These are phyloP conservation scores for Globisporangium lucens DNA, from an alignment of 352 stramenopile species.

Conservation along the genomic window DNA sequence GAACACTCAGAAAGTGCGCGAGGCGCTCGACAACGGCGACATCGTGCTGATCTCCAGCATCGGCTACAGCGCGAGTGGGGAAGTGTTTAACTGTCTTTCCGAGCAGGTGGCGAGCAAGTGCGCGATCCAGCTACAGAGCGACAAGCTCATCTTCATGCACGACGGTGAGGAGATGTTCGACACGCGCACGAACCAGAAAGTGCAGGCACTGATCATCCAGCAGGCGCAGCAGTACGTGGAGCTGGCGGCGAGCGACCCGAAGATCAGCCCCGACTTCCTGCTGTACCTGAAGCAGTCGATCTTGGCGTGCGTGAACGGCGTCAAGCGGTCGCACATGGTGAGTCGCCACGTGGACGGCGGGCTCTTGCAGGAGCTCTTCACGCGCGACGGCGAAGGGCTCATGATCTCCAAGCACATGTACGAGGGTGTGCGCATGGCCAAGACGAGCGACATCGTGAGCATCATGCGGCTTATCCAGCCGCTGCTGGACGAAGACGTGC, in stretches of 20 bases:
- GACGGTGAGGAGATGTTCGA: slow-evolving; percentile 86
- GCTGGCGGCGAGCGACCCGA: slow-evolving; percentile 45
- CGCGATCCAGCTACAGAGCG: slow-evolving; percentile 71
- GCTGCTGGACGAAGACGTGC: slow-evolving; percentile 82
- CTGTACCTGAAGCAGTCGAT: slow-evolving; percentile 86
- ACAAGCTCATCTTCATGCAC: slow-evolving; percentile 90
- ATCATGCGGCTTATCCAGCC: slow-evolving; percentile 89
- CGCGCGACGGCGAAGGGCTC: slow-evolving; percentile 94
- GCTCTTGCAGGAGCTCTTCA: slow-evolving; percentile 97
- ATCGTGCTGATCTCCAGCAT: slow-evolving; percentile 97
- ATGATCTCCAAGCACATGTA: slow-evolving; percentile 98
- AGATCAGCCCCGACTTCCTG: slow-evolving; percentile 67
- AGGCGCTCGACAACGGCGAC: slow-evolving; percentile 91
- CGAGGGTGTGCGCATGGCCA: slow-evolving; percentile 92
- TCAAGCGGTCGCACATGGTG: slow-evolving; percentile 84
- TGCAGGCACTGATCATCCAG: slow-evolving; percentile 77
- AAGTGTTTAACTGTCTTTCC: slow-evolving; percentile 91
- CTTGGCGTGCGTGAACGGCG: slow-evolving; percentile 76
- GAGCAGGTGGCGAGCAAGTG: slow-evolving; percentile 88
- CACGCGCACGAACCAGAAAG: slow-evolving; percentile 70
- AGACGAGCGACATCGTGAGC: slow-evolving; percentile 89
- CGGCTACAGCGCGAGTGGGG: slow-evolving; percentile 93
- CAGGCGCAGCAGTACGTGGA: slow-evolving; percentile 83
- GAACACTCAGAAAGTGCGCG: slow-evolving; percentile 90
- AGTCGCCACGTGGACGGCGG: slow-evolving; percentile 85